phyloP scores from a whole-genome alignment of 306 rosid genomes.

The Corylus heterophylla region DNA sequence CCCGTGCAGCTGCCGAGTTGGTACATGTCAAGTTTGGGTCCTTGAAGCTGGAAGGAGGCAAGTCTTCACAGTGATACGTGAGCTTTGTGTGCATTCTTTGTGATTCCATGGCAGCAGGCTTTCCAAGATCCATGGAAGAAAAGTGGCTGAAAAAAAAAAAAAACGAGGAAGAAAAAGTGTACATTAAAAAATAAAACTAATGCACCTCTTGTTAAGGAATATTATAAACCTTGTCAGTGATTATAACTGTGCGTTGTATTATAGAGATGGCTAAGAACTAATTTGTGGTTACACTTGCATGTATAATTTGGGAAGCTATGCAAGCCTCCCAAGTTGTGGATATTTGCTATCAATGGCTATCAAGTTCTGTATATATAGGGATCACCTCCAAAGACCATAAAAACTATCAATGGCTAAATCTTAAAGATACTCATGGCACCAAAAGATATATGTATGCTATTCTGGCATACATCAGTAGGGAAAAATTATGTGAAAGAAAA shows the following conservation, averaged over 20 bases:
- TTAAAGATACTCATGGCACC: no score
- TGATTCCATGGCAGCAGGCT: conserved; percentile 11
- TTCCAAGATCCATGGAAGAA: not conserved
- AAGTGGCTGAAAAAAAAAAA: not conserved
- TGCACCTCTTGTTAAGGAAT: conserved; percentile 6
- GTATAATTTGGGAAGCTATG: not conserved
- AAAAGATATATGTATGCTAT: no score
- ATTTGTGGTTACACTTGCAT: not conserved
- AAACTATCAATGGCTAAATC: no score
- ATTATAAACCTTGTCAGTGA: conserved; percentile 2
- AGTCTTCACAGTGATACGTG: conserved; percentile 40
- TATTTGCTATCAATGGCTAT: not conserved
- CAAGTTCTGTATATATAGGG: no score
- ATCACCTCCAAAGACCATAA: no score
- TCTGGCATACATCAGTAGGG: no score
- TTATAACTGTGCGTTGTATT: conserved; percentile 22
- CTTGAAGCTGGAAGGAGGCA: conserved; percentile 46
- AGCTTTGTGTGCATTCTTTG: not conserved
- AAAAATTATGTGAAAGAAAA: no score
- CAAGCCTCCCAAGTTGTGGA: not conserved
- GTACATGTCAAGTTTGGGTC: conserved; percentile 49
- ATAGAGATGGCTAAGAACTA: not conserved
- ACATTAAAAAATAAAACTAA: not conserved
- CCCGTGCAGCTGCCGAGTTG: conserved; percentile 77
- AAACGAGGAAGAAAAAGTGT: not conserved